Percentiles rank a stretch among this genome's conserved stretches.
These are phyloP conservation scores for Dactylis glomerata DNA, from an alignment of 176 grass and related monocot species.

Conservation along the genomic window DNA sequence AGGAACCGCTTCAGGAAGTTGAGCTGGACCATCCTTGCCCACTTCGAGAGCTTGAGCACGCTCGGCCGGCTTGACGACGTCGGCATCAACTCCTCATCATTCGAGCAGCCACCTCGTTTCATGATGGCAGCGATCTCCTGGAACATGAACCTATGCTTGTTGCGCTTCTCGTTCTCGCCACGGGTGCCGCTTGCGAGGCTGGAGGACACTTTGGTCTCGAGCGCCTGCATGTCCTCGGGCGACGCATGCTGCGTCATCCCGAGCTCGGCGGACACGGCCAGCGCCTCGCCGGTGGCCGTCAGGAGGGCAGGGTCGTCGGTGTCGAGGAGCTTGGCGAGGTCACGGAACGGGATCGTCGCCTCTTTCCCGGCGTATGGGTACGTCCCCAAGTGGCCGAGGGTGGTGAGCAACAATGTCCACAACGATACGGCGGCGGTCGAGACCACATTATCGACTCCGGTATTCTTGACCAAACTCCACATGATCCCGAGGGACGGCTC, in stretches of 20 bases:
- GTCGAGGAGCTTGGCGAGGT: neutral
- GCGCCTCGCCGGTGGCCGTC: slow-evolving; percentile 17
- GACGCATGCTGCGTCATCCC: neutral
- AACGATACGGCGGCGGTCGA: neutral
- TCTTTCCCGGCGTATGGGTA: too few relatives aligned
- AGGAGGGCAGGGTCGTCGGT: slow-evolving; percentile 12
- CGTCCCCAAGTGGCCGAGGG: neutral
- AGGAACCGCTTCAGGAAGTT: slow-evolving; percentile 22
- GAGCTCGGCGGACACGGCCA: slow-evolving; percentile 23
- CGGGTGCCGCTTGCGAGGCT: neutral
- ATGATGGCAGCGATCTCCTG: neutral
- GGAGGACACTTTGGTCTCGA: neutral
- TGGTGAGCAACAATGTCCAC: slow-evolving; percentile 24
- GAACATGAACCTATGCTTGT: slow-evolving; percentile 19
- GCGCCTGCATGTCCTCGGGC: neutral
- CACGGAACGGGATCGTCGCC: neutral
- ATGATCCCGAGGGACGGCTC: neutral
- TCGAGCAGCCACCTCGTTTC: neutral
- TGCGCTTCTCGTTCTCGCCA: neutral
- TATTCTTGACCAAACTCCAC: neutral
- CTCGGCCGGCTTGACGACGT: neutral
- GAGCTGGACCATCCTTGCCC: slow-evolving; percentile 20
- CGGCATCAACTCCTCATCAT: neutral
- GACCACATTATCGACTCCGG: neutral
- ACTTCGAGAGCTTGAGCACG: neutral